Base-by-base conservation (phyloP, 768 basidiomycete genomes). In the Infundibulicybe gibba region DNA sequence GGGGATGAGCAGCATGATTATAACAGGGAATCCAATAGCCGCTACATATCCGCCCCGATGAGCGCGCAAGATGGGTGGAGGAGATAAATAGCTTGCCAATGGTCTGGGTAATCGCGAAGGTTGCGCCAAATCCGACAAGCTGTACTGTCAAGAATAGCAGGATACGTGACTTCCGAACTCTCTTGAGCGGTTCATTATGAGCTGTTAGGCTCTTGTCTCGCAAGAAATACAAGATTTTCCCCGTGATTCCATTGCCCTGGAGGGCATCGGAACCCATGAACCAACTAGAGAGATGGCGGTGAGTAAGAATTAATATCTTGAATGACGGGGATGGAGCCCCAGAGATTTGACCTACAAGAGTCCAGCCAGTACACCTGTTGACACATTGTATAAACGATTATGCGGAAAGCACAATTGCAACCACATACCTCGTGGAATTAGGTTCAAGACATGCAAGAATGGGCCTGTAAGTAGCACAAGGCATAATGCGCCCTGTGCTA, bases 211-310 rank as follows among this genome's bases (percentile, higher is more conserved):
- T 62, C 31, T 68, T 78, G 62, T 97, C 94, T 47, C 79, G 77
- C 30, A 94, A 64, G 48, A 95, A 81, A 62, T 83, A 94, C 13
- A 90, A 71, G 3, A 94, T 69, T 60, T 89, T 91, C 50, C 72
- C 71, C 0, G 90, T 90, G 47, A 97, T 90, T 2, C 90, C 90
- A 48, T 91, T 94, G 8, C 76, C 79, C 13, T 75, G 76, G 12
- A 97, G 75, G 0, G 90, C 89, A 47, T 89, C 87, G 31, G 77
- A 77, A 12, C 94, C 94, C 90, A 97, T 95, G 61, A 83, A 94
- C 91, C 91, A 94, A 63, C 86, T 87, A 45, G 5, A 40, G 40
- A 14, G 17, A n/a, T 1, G 6, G 41, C 21, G 21, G 32, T 44
- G 31, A 44, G 51, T 43, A 12, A 32, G 40, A 5, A 11, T 9